These are phyloP conservation scores for Naganishia sp. DNA, from an alignment of 1,284 basidiomycete species.

Conservation along the genomic window DNA sequence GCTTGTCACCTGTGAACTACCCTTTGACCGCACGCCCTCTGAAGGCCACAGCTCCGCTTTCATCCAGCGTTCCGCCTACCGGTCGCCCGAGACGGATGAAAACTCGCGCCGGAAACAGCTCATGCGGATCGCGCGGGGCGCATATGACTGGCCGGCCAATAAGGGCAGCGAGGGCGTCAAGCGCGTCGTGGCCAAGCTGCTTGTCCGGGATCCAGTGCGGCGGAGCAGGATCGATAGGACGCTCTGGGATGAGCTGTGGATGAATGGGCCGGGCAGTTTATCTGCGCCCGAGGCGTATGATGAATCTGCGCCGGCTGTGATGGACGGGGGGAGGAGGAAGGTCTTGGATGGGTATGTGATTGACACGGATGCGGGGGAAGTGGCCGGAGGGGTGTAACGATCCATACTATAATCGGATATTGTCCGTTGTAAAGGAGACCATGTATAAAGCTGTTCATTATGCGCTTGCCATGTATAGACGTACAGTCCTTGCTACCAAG, in stretches of 20 bases:
- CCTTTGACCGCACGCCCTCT: slow-evolving; percentile 47
- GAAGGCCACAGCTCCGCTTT: not conserved
- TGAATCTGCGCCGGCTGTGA: not conserved
- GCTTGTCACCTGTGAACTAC: slow-evolving; percentile 63
- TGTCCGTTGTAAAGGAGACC: slow-evolving; percentile 17
- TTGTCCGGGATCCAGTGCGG: slow-evolving; percentile 68
- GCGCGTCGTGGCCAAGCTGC: slow-evolving; percentile 62
- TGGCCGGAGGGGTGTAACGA: not conserved
- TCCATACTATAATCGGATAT: not conserved
- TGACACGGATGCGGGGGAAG: slow-evolving; percentile 38
- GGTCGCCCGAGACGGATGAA: slow-evolving; percentile 11
- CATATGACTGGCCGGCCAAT: slow-evolving; percentile 65
- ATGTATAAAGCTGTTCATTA: not conserved
- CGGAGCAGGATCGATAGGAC: slow-evolving; percentile 61
- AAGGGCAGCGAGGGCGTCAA: slow-evolving; percentile 44
- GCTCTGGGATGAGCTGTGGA: slow-evolving; percentile 70
- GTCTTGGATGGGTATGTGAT: slow-evolving; percentile 45
- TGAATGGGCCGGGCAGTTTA: slow-evolving; percentile 52
- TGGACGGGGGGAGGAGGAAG: slow-evolving; percentile 31
- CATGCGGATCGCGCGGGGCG: slow-evolving; percentile 74
- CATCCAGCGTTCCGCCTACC: not conserved
- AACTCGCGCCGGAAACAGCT: slow-evolving; percentile 53
- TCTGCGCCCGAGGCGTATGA: slow-evolving; percentile 18
- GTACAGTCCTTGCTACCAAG: no score
- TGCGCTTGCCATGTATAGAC: no score